Base-by-base conservation (phyloP, 768 basidiomycete genomes). In the Trametes cinnabarina region DNA sequence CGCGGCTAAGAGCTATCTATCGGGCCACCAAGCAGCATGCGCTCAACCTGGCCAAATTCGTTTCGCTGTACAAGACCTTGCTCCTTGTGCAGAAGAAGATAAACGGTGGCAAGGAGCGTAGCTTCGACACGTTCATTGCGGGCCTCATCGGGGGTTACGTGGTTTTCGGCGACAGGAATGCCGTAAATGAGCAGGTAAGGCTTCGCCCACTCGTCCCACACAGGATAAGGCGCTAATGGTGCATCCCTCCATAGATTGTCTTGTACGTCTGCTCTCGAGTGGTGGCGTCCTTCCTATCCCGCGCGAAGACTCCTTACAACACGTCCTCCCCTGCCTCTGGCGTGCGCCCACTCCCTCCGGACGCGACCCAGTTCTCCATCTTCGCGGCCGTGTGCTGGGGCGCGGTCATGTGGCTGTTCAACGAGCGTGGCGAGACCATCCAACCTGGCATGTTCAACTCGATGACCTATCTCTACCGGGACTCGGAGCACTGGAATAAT, bases 371-470 rank as follows among this genome's bases (percentile, higher is more conserved):
- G 69, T 99, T 98, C 73, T 84, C 89, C 1, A 68, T 90, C 43
- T 94, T 95, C 60, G 90, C 94, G 3, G 92, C 94, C 0, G 64
- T 98, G 14, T 82, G 87, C 30, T 98, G 97, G 97, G 97, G 93
- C 42, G 82, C 88, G 8, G 95, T 98, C 44, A 98, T 99, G 96
- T 99, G 89, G 83, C 75, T 97, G 60, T 98, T 95, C 81, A 80
- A 86, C 67, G 79, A 97, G 71, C 79, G 84, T 20, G 85, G 90
- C 47, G 88, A 98, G 74, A 87, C 86, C n/a, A 85, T 99, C 59
- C 94, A 98, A 67, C 92, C 93, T 17, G 97, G 95, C 56, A 92
- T 98, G 93, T 94, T 93, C 77, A 92, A 84, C 75, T 91, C 90
- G 17, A 98, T 97, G 95, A 83, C 81, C 56, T 99, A 98, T 73